Base-by-base conservation (phyloP, 2,329 filamentous ascomycete genomes). In the Ophiostoma ulmi region DNA sequence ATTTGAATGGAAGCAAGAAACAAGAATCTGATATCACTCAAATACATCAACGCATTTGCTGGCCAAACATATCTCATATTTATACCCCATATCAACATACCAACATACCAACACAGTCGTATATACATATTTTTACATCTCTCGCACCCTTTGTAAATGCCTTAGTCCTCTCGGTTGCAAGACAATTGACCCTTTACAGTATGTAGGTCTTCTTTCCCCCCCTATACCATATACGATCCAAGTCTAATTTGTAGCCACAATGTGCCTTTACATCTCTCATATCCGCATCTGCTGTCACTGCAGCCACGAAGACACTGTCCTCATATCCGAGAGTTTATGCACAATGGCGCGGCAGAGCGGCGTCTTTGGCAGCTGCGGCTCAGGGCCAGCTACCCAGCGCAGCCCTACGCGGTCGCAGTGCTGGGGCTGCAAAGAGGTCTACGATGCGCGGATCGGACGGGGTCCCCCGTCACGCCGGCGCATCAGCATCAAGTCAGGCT, bases 251-350 rank as follows among this genome's bases (percentile, higher is more conserved):
- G 41, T 58, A 44, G 20, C 48, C 26, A 35, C 52, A 31, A 81
- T 82, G 80, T 82, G 81, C 72, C 77, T 76, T 72, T 82, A 80
- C 75, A 76, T 80, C 36, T 78, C 76, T 31, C 80, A 82, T 75
- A 72, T 80, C 48, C 77, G 78, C 71, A 71, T 78, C 70, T 82
- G 80, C 75, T 75, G 74, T 68, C 65, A 75, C 71, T 82, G 80
- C 75, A 72, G 73, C 38, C 73, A 73, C 26, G 77, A 81, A 72
- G 79, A 81, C 63, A 81, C 78, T 0, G 78, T 82, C 10, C 77
- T 82, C 68, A 81, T 82, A 44, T 81, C 80, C 0, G 81, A 82
- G 69, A 77, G 76, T 58, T 75, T 78, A 26, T 82, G 81, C 73
- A 70, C 75, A 1, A 72, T 68, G 1, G 79, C 79, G 4, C 75